Evolutionary conservation across 2,329 filamentous ascomycete genomes (phyloP), one percentile per base, ranked within the genome.

Genomic region (Amphichorda felina): DNA sequence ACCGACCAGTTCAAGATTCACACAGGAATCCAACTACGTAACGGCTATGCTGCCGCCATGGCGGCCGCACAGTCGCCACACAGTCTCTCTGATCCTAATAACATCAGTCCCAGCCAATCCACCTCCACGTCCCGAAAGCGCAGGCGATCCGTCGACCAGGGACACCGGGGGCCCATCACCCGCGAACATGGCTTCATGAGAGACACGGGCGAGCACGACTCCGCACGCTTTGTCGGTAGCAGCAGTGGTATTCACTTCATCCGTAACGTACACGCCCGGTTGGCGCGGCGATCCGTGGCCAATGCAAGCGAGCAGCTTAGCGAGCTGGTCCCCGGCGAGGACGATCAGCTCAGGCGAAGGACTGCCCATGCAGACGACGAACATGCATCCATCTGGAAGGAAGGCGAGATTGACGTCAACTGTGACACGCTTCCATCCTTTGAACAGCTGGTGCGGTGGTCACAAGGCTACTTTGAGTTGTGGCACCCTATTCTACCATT

Each of bases 171-270:
- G 8, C 49, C 46, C 14, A 47, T 49, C 3, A 46, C 50, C 10
- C 51, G 53, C 18, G 53, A 55, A 33, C 51, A 53, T 48, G 53
- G 53, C 8, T 41, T 71, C 37, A 73, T 74, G 68, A 60, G 70
- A 39, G 63, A 66, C 41, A 54, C 60, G 19, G 59, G 57, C 13
- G 59, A 59, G 19, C 56, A 61, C 21, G 64, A 60, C 16, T 62
- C 62, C 3, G 63, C 68, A 11, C 68, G 64, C 1, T 75, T 75
- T 37, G 61, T 75, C 4, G 71, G 71, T 4, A 73, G 69, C 34
- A 66, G 66, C 13, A 73, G 70, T 40, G 71, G 71, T 2, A 73
- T 75, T n/a, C 63, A 72, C 44, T 75, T 75, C 43, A 68, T 75
- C 24, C 62, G 68, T 5, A 64, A 65, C 15, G 71, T 75, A 2